phyloP scores from a whole-genome alignment of 805 yeast species.

The Kurtzmaniella fragi region DNA sequence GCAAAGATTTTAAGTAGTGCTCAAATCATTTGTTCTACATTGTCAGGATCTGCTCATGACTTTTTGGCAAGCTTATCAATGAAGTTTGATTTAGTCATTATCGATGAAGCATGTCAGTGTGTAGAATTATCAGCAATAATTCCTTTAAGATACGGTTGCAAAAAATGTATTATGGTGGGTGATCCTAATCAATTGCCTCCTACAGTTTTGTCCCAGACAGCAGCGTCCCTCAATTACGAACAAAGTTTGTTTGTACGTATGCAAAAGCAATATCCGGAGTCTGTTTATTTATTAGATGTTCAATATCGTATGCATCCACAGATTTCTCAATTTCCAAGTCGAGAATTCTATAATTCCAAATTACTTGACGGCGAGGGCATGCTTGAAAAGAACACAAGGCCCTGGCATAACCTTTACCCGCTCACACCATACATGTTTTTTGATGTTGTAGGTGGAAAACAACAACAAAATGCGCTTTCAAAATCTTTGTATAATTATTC shows the following conservation, averaged over 20 bases:
- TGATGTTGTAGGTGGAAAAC: slow-evolving; percentile 53
- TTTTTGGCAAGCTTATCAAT: slow-evolving; percentile 69
- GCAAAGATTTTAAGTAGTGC: slow-evolving; percentile 67
- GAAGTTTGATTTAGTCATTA: slow-evolving; percentile 82
- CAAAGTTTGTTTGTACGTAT: slow-evolving; percentile 92
- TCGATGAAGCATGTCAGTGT: slow-evolving; percentile 98
- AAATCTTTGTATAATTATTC: slow-evolving; percentile 64
- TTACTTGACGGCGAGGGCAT: slow-evolving; percentile 78
- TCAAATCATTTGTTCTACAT: slow-evolving; percentile 83
- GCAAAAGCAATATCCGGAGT: slow-evolving; percentile 59
- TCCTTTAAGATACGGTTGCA: slow-evolving; percentile 88
- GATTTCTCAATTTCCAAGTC: slow-evolving; percentile 82
- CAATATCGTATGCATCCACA: slow-evolving; percentile 98
- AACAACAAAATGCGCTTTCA: slow-evolving; percentile 57
- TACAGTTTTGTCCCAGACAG: slow-evolving; percentile 86
- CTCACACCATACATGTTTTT: slow-evolving; percentile 78
- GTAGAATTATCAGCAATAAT: slow-evolving; percentile 88
- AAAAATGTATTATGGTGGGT: slow-evolving; percentile 92
- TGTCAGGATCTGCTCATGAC: slow-evolving; percentile 93
- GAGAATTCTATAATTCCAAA: slow-evolving; percentile 69
- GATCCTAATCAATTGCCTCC: slow-evolving; percentile 98
- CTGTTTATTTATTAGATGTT: slow-evolving; percentile 74
- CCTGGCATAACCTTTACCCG: slow-evolving; percentile 64
- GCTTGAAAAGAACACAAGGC: slow-evolving; percentile 50
- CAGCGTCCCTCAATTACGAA: slow-evolving; percentile 75